A percentile compares a stretch with the other conserved stretches of the same genome.
These are phyloP conservation scores for Tricholoma matsutake DNA, from an alignment of 768 basidiomycete species.

Conservation along the genomic window DNA sequence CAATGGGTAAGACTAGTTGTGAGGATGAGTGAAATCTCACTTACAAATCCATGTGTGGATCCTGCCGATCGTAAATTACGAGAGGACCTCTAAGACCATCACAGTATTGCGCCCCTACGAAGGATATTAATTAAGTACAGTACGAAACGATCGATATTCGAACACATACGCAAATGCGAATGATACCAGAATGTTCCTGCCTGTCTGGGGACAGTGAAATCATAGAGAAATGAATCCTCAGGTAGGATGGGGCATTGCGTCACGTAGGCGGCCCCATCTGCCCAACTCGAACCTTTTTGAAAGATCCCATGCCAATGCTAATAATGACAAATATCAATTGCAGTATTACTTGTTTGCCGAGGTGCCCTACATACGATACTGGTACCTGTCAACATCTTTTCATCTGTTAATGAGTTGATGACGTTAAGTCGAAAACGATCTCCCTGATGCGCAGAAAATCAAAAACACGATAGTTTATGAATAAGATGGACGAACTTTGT, in stretches of 20 bases:
- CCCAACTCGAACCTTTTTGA: constrained; percentile 34
- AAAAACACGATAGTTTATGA: not conserved
- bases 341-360: not conserved
- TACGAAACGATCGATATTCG: not conserved
- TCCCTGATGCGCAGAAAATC: not conserved
- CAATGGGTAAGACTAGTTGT: not conserved
- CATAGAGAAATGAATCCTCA: constrained; percentile 31
- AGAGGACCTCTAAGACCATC: constrained; percentile 20
- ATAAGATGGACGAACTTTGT: not conserved
- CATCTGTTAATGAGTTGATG: constrained; percentile 20
- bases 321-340: not conserved
- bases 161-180: constrained; percentile 21
- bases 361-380: constrained; percentile 13
- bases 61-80: constrained; percentile 32
- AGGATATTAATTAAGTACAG: not conserved
- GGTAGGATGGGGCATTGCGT: constrained; percentile 39
- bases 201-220: constrained; percentile 21
- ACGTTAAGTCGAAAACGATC: not conserved
- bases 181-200: constrained; percentile 25
- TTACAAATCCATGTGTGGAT: constrained; percentile 26
- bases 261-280: constrained; percentile 34
- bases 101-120: constrained; percentile 33
- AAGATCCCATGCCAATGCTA: constrained; percentile 44
- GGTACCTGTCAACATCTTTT: constrained; percentile 18
- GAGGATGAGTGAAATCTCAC: constrained; percentile 7